A percentile compares a stretch with the other conserved stretches of the same genome.
Evolutionary conservation across 2,329 filamentous ascomycete species (phyloP).

Genomic region (Colletotrichum shisoi): DNA sequence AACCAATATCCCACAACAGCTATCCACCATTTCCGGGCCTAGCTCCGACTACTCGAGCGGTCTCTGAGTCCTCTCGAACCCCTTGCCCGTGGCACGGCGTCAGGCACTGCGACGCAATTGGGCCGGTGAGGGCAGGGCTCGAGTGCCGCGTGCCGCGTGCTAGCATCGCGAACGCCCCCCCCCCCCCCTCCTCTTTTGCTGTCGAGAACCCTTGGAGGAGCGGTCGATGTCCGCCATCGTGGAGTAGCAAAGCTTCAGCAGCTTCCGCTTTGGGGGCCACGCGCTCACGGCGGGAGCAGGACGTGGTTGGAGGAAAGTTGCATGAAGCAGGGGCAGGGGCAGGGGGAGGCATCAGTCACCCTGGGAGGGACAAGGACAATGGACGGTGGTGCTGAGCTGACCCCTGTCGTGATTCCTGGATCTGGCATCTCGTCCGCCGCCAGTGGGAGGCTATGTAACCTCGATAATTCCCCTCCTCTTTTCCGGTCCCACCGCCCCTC

Average conservation of each 20-base stretch:
- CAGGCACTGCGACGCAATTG: constrained; percentile 22
- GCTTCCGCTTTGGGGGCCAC: neutral
- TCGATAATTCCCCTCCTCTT: constrained; percentile 16
- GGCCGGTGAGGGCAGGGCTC: constrained; percentile 3
- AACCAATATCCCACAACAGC: constrained; percentile 18
- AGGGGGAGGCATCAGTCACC: neutral
- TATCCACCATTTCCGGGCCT: constrained; percentile 28
- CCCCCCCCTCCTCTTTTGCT: constrained; percentile 7
- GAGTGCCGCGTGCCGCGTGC: constrained; percentile 27
- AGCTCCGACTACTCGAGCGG: neutral
- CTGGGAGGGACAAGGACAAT: neutral
- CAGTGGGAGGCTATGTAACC: constrained; percentile 34
- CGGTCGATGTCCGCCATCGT: neutral
- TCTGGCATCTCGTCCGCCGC: constrained; percentile 36
- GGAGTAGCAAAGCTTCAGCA: constrained; percentile 8
- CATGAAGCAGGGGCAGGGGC: neutral
- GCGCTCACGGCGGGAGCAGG: constrained; percentile 8
- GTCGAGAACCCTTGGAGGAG: constrained; percentile 1
- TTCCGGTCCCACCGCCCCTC: too few relatives aligned
- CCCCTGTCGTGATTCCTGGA: constrained; percentile 29
- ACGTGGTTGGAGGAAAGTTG: constrained; percentile 22
- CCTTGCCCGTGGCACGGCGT: constrained; percentile 24
- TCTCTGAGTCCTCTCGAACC: constrained; percentile 8
- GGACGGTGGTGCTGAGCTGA: constrained; percentile 26
- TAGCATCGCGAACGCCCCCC: neutral